Percentiles rank a stretch among this genome's conserved stretches.
Evolutionary conservation across 805 yeast species (phyloP).

Genomic region (Candida morakotiae): DNA sequence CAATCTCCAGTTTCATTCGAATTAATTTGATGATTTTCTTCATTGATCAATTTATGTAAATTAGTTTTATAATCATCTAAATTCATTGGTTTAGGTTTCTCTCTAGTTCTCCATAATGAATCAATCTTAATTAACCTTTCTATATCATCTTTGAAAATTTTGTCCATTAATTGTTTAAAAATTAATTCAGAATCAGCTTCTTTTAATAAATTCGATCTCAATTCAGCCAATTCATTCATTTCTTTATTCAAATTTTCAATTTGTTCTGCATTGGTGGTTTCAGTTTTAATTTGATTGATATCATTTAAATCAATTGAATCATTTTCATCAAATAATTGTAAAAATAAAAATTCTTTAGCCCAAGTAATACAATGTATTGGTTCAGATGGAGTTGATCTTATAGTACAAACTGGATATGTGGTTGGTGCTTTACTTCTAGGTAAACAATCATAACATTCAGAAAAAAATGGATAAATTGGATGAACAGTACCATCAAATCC

Average conservation of each 20-base stretch:
- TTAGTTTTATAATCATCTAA: conserved; percentile 17
- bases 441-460: conserved; percentile 93
- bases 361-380: conserved; percentile 96
- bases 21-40: conserved; percentile 19
- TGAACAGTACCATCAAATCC: conserved; percentile 94
- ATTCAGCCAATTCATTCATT: conserved; percentile 54
- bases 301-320: conserved; percentile 20
- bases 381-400: conserved; percentile 92
- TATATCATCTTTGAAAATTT: conserved; percentile 72
- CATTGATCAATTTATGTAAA: conserved; percentile 10
- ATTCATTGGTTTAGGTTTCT: conserved; percentile 62
- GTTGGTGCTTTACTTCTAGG: conserved; percentile 78
- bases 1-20: conserved; percentile 46
- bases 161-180: conserved; percentile 44
- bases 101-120: conserved; percentile 72
- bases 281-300: conserved; percentile 26
- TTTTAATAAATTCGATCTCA: conserved; percentile 18
- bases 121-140: conserved; percentile 67
- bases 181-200: conserved; percentile 14
- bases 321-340: conserved; percentile 66
- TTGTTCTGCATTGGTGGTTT: conserved; percentile 62
- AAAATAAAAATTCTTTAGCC: conserved; percentile 90
- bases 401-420: conserved; percentile 93
- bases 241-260: conserved; percentile 62
- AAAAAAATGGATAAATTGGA: conserved; percentile 74